phyloP scores from a whole-genome alignment of 257 asterid genomes.

The Solanum phureja region DNA sequence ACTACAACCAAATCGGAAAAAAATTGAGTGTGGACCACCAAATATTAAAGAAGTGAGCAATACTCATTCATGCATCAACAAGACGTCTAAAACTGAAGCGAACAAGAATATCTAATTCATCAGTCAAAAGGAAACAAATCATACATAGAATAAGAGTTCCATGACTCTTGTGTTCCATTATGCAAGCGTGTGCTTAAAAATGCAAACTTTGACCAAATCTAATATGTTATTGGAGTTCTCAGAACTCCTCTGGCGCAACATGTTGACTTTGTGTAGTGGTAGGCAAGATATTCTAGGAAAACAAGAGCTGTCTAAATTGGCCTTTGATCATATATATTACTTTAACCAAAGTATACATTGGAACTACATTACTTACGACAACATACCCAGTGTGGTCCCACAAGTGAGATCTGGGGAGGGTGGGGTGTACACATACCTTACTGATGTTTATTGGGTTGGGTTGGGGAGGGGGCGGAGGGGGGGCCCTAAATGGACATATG shows the following conservation, averaged over 20 bases:
- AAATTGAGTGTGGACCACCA: background rate
- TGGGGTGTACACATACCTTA: background rate
- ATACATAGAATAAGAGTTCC: background rate
- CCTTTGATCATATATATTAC: background rate
- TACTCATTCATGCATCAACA: background rate
- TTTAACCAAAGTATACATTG: background rate
- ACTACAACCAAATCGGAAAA: constrained; percentile 38
- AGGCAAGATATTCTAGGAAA: background rate
- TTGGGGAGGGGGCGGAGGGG: background rate
- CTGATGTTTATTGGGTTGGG: background rate
- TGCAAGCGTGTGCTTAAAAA: background rate
- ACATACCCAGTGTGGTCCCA: background rate
- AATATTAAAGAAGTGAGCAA: background rate
- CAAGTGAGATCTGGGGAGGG: background rate
- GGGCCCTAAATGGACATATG: background rate
- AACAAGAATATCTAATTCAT: background rate
- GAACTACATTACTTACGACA: background rate
- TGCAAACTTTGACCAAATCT: background rate
- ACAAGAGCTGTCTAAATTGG: background rate
- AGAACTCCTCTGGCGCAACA: background rate
- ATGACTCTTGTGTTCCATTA: background rate
- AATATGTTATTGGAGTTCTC: background rate
- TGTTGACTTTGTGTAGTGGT: background rate
- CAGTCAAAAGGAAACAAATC: background rate
- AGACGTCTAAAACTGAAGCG: background rate